Conservation (phyloP, 192 early-diverging fungal species). For the Coemansia sp. region DNA sequence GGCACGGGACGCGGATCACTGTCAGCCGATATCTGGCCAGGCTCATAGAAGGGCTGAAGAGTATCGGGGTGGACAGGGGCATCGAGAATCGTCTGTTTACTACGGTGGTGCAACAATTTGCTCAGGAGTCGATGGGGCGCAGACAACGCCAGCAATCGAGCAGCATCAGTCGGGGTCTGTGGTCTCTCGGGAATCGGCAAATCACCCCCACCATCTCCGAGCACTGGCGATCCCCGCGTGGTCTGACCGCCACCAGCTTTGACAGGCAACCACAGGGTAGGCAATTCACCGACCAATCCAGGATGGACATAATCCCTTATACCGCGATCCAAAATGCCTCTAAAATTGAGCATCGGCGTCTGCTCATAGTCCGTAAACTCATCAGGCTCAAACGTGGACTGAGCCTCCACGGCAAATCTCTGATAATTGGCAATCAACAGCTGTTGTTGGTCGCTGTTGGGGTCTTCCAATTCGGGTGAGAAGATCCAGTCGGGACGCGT, state of each 20-base stretch:
- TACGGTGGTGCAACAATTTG: constrained; percentile 4
- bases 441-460: constrained; percentile 20
- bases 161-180: constrained; percentile 2
- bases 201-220: not conserved
- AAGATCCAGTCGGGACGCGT: not conserved
- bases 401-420: constrained; percentile 47
- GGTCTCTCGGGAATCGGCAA: not conserved
- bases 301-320: constrained; percentile 72
- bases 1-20: not conserved
- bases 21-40: not conserved
- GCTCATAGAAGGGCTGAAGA: constrained; percentile 2
- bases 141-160: not conserved
- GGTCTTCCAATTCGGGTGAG: not conserved
- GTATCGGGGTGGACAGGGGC: not conserved
- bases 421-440: constrained; percentile 53
- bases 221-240: not conserved
- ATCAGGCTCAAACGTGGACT: constrained; percentile 48
- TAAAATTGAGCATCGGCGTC: constrained; percentile 75
- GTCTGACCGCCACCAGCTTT: not conserved
- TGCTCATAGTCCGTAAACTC: constrained; percentile 70
- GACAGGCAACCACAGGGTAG: constrained; percentile 75
- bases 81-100: not conserved
- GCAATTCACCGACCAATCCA: constrained; percentile 68
- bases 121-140: constrained; percentile 12
- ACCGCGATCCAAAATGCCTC: constrained; percentile 75